Percentiles rank a stretch among this genome's conserved stretches.
These are phyloP conservation scores for Deinandra increscens DNA, from an alignment of 129 eudicot species.

Conservation along the genomic window DNA sequence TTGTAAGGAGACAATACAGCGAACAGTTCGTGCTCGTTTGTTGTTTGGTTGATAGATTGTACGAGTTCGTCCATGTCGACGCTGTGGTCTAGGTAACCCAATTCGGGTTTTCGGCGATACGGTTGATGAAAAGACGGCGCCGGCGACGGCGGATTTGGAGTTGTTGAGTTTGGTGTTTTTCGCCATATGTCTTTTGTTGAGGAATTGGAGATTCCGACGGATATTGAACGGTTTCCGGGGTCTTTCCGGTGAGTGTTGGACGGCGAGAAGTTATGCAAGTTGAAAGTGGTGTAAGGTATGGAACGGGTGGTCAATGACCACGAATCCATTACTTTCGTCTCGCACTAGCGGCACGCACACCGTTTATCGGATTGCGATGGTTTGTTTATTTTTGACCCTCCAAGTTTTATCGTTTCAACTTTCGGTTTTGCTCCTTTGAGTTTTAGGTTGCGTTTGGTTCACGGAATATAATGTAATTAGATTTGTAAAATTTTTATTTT, in stretches of 20 bases:
- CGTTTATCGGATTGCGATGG: not conserved
- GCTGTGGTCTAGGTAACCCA: conserved; percentile 48
- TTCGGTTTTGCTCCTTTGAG: not conserved
- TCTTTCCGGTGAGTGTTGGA: conserved; percentile 22
- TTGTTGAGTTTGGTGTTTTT: conserved; percentile 31
- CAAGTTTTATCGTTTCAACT: not conserved
- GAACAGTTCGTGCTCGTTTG: conserved; percentile 57
- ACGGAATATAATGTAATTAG: no score
- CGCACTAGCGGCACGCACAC: not conserved
- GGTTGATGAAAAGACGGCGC: conserved; percentile 30
- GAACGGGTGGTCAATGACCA: conserved; percentile 24
- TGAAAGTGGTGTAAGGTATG: conserved; percentile 28
- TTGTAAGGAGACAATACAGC: conserved; percentile 73
- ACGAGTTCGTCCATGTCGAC: conserved; percentile 76
- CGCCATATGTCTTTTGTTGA: conserved; percentile 62
- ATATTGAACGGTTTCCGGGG: conserved; percentile 14
- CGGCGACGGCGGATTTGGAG: conserved; percentile 20
- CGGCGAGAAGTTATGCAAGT: conserved; percentile 13
- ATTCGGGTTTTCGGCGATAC: conserved; percentile 45
- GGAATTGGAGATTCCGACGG: conserved; percentile 30
- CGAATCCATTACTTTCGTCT: conserved; percentile 30
- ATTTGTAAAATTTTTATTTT: no score
- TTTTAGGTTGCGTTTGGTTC: no score
- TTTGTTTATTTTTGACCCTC: no score
- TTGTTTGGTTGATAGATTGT: conserved; percentile 50